Percentiles rank a stretch among this genome's conserved stretches.
phyloP scores from a whole-genome alignment of 176 grass and related monocot species.

The sorghum (Sorghum bicolor) region DNA sequence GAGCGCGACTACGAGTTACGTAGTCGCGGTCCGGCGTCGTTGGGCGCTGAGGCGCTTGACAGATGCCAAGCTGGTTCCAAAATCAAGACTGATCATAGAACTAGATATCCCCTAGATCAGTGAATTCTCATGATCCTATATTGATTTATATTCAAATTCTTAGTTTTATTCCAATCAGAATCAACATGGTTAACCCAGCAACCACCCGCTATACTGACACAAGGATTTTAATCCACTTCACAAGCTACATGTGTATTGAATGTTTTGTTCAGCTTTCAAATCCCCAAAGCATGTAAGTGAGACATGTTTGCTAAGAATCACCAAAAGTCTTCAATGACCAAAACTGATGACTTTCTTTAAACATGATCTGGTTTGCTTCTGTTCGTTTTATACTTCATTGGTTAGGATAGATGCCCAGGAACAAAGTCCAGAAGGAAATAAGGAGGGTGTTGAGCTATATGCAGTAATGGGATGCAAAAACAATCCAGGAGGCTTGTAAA shows the following conservation, averaged over 20 bases:
- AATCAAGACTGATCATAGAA: background rate
- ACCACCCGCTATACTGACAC: background rate
- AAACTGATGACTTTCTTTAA: background rate
- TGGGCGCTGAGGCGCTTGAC: too few species aligned
- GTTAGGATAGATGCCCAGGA: background rate
- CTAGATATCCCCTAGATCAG: background rate
- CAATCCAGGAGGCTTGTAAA: background rate
- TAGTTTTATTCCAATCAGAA: background rate
- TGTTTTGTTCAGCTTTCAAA: conserved; percentile 9
- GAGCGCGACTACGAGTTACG: too few species aligned
- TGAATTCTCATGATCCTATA: background rate
- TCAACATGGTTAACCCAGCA: background rate
- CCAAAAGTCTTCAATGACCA: background rate
- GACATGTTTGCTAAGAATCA: background rate
- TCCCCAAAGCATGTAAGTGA: conserved; percentile 5
- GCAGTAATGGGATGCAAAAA: background rate
- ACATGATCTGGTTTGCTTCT: background rate
- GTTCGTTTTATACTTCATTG: background rate
- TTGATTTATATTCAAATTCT: background rate
- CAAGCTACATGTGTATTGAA: background rate
- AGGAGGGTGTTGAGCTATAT: background rate
- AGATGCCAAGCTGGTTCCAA: background rate
- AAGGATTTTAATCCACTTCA: background rate
- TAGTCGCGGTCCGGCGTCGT: too few species aligned
- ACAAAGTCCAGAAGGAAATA: background rate